These are phyloP conservation scores for Penicillium macrosclerotiorum DNA, from an alignment of 495 filamentous ascomycete genomes.

Conservation along the genomic window DNA sequence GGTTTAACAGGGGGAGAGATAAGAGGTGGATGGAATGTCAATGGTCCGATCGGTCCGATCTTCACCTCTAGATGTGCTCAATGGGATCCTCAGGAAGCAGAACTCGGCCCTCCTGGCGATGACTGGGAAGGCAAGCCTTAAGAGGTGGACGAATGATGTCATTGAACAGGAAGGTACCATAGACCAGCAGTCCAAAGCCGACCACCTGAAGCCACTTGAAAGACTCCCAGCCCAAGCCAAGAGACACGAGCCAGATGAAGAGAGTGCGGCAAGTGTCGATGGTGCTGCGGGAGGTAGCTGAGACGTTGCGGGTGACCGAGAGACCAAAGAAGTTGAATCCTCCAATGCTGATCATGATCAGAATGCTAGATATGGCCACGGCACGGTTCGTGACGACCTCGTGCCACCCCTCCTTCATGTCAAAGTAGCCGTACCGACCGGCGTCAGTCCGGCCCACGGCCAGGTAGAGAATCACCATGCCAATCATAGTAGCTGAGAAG, in stretches of 20 bases:
- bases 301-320: conserved; percentile 82
- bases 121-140: conserved; percentile 51
- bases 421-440: conserved; percentile 82
- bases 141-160: conserved; percentile 82
- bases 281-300: conserved; percentile 86
- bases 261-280: conserved; percentile 97
- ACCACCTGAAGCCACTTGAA: conserved; percentile 97
- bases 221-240: conserved; percentile 91
- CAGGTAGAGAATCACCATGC: conserved; percentile 77
- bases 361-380: conserved; percentile 69
- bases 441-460: conserved; percentile 69
- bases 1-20: too few species aligned
- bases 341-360: conserved; percentile 98
- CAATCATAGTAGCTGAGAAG: conserved; percentile 75
- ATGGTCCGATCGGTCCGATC: background rate
- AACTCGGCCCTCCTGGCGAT: conserved; percentile 46
- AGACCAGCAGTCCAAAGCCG: conserved; percentile 87
- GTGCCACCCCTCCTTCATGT: conserved; percentile 77
- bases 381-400: conserved; percentile 68
- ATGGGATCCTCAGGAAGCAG: conserved; percentile 84
- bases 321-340: conserved; percentile 99
- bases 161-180: conserved; percentile 97
- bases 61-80: conserved; percentile 57
- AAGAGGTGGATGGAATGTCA: background rate
- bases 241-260: conserved; percentile 96